Percentiles rank a stretch among this genome's conserved stretches.
Evolutionary conservation across 495 filamentous ascomycete species (phyloP).

Genomic region (Hypoxylon crocopeplum): DNA sequence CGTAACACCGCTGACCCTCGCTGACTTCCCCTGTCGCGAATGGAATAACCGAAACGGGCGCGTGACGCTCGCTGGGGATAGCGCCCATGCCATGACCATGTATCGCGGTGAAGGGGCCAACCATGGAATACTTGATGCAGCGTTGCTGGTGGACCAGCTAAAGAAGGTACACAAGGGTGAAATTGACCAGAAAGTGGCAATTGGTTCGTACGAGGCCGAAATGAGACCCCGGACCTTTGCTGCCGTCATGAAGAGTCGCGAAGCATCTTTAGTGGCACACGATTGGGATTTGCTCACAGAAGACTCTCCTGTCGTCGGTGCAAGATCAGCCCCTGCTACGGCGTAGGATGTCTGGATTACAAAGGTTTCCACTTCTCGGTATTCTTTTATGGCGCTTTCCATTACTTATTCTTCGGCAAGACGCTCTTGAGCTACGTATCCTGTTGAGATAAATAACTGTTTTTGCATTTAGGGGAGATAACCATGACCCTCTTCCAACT

Average conservation of each 20-base stretch:
- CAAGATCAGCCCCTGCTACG: slow-evolving; percentile 5
- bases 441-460: too few relatives aligned
- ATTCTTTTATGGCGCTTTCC: too few relatives aligned
- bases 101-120: slow-evolving; percentile 67
- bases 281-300: slow-evolving; percentile 47
- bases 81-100: slow-evolving; percentile 69
- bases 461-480: too few relatives aligned
- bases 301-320: slow-evolving; percentile 10
- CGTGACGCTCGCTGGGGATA: slow-evolving; percentile 60
- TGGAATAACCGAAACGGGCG: slow-evolving; percentile 51
- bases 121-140: slow-evolving; percentile 62
- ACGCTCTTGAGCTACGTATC: too few relatives aligned
- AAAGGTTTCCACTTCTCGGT: too few relatives aligned
- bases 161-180: slow-evolving; percentile 16
- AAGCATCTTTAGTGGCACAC: slow-evolving; percentile 66
- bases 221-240: slow-evolving; percentile 54
- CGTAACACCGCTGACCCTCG: slow-evolving; percentile 53
- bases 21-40: slow-evolving; percentile 54
- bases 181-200: slow-evolving; percentile 34
- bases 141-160: slow-evolving; percentile 46
- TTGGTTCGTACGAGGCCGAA: slow-evolving; percentile 57
- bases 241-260: slow-evolving; percentile 58
- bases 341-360: neutral
- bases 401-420: too few relatives aligned
- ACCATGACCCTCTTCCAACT: too few relatives aligned